Evolutionary conservation across 176 grass and related monocot species (phyloP), one percentile per base, ranked within the genome.

Genomic region (Carex scoparia): DNA sequence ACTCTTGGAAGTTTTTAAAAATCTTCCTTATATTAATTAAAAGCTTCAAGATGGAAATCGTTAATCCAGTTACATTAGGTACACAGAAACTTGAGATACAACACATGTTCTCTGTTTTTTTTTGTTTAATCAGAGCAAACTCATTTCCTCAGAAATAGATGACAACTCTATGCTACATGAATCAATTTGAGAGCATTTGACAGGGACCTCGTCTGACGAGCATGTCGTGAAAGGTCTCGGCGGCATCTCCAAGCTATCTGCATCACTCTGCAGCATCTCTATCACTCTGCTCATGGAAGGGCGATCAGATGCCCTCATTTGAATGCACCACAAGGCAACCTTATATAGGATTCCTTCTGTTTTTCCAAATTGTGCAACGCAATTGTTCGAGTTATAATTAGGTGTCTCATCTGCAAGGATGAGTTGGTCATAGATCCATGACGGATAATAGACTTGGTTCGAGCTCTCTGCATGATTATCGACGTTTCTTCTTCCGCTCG

Each of bases 271-370:
- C 44, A 95, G 55, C 91, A 95, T 95, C 81, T 95, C 93, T 66
- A 95, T 28, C 3, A 95, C 93, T 67, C 69, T 93, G 56, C 89
- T 85, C 89, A 95, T 95, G 2, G 91, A 86, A n/a, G 93, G 93
- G 42, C 93, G 84, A 61, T 67, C 86, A 6, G 73, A 42, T 31
- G 93, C 90, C 3, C 67, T 23, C 42, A 88, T 88, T 68, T 95
- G 91, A 46, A 93, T 93, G 84, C 93, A 93, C 93, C 91, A 93
- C 28, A 95, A 62, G 3, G 90, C 93, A 18, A 95, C 71, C 74
- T 92, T 11, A 32, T 85, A 61, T 87, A 95, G 88, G 75, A 89
- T 95, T 65, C 85, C 89, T 46, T 89, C 89, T 18, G 81, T 80
- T 72, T 89, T 87, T 64, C 84, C 85, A 2, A 64, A 59, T 1